Percentiles rank a stretch among this genome's conserved stretches.
phyloP scores from a whole-genome alignment of 306 rosid species.

The Quercus gilva region DNA sequence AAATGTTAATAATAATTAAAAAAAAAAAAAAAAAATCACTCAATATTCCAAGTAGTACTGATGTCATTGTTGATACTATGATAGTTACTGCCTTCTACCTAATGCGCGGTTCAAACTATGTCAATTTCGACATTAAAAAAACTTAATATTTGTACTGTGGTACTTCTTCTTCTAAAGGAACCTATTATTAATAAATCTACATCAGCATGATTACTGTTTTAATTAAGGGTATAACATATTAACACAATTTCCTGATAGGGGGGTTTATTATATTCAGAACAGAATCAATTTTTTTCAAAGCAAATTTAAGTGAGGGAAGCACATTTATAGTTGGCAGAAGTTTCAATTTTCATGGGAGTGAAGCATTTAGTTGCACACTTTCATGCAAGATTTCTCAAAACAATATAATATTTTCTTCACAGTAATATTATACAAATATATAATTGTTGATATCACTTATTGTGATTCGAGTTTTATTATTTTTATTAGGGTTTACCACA shows the following conservation, averaged over 20 bases:
- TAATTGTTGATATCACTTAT: too few relatives aligned
- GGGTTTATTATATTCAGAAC: neutral
- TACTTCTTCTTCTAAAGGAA: neutral
- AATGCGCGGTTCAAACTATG: neutral
- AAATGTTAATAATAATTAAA: constrained; percentile 2
- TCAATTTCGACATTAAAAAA: neutral
- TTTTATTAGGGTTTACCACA: too few relatives aligned
- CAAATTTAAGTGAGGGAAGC: neutral
- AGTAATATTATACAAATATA: neutral
- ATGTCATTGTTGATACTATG: neutral
- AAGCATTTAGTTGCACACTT: neutral
- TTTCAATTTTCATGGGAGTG: neutral
- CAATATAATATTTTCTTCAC: neutral
- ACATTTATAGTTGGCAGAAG: neutral
- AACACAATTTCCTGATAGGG: too few relatives aligned
- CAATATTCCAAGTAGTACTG: neutral
- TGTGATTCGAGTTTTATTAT: too few relatives aligned
- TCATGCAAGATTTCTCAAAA: neutral
- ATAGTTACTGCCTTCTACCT: neutral
- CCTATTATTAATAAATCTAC: too few relatives aligned
- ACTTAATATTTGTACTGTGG: neutral
- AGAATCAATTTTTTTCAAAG: neutral
- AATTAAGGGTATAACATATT: too few relatives aligned
- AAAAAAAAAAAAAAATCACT: neutral
- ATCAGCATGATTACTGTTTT: too few relatives aligned